Conservation (phyloP, 1,284 basidiomycete genomes). For the Melampsora americana region DNA sequence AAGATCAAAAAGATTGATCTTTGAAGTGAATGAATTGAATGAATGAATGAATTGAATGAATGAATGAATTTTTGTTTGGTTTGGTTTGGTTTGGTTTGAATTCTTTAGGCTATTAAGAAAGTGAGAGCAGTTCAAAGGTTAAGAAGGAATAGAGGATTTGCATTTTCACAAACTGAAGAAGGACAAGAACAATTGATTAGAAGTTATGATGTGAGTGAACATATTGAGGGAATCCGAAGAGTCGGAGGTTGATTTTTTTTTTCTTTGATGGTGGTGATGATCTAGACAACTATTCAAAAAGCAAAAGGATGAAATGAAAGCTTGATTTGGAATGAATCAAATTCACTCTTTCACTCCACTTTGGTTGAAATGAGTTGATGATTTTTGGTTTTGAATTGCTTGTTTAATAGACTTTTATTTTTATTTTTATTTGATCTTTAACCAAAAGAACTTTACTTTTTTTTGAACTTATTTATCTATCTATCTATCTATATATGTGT, state of each 20-base stretch:
- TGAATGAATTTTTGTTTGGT: background rate
- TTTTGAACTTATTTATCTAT: too few species aligned
- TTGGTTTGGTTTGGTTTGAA: background rate
- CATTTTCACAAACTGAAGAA: constrained; percentile 72
- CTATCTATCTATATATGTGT: too few species aligned
- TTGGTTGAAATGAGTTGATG: too few species aligned
- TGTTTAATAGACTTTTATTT: too few species aligned
- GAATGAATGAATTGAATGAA: background rate
- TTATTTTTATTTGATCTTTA: too few species aligned
- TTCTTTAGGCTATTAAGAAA: constrained; percentile 98
- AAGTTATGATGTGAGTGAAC: constrained; percentile 50
- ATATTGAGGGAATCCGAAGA: too few species aligned
- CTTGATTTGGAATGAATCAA: too few species aligned
- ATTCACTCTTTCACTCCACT: background rate
- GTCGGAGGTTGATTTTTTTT: background rate
- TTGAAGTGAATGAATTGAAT: background rate
- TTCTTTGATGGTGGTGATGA: background rate
- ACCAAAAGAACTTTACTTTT: too few species aligned
- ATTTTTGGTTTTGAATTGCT: too few species aligned
- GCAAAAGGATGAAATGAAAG: constrained; percentile 25
- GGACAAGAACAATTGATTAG: constrained; percentile 53
- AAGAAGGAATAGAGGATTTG: constrained; percentile 88
- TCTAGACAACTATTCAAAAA: constrained; percentile 42
- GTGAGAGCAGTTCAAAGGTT: constrained; percentile 91
- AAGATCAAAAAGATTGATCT: background rate